Conservation (phyloP, 2,329 filamentous ascomycete genomes). For the Curvularia spicifera region DNA sequence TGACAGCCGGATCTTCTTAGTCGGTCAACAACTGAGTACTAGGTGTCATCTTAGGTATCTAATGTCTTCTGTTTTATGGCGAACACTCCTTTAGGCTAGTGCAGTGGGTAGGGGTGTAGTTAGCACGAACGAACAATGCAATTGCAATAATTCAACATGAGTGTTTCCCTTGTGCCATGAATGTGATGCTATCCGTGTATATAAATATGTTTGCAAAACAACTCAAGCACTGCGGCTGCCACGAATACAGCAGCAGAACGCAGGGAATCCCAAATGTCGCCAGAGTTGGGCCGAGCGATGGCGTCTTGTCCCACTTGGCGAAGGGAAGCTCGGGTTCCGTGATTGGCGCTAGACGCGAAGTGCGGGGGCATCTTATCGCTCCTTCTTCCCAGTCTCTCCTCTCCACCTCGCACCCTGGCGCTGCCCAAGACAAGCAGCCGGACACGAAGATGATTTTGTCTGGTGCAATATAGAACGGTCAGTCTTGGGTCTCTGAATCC, state of each 20-base stretch:
- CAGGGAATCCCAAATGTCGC: background rate
- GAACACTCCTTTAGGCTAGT: slow-evolving; percentile 1
- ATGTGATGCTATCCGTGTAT: background rate
- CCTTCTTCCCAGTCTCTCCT: slow-evolving; percentile 9
- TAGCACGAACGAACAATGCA: background rate
- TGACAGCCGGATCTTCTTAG: slow-evolving; percentile 2
- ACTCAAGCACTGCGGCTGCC: background rate
- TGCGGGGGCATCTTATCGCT: slow-evolving; percentile 22
- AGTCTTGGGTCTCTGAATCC: slow-evolving; percentile 17
- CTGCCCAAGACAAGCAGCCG: slow-evolving; percentile 7
- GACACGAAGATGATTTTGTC: background rate
- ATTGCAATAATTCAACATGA: background rate
- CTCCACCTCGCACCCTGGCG: background rate
- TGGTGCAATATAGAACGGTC: slow-evolving; percentile 15
- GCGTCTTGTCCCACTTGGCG: slow-evolving; percentile 12
- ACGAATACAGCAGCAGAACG: background rate
- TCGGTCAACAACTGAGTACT: background rate
- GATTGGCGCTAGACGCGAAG: slow-evolving; percentile 19
- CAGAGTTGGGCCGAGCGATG: background rate
- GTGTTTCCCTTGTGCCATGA: background rate
- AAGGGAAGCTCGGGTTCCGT: slow-evolving; percentile 1
- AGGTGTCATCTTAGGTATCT: background rate
- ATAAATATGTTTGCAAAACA: background rate
- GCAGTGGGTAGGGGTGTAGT: background rate
- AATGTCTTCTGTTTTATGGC: slow-evolving; percentile 1